phyloP scores from a whole-genome alignment of 1,139 yeast genomes.

The Hyphopichia fennica region DNA sequence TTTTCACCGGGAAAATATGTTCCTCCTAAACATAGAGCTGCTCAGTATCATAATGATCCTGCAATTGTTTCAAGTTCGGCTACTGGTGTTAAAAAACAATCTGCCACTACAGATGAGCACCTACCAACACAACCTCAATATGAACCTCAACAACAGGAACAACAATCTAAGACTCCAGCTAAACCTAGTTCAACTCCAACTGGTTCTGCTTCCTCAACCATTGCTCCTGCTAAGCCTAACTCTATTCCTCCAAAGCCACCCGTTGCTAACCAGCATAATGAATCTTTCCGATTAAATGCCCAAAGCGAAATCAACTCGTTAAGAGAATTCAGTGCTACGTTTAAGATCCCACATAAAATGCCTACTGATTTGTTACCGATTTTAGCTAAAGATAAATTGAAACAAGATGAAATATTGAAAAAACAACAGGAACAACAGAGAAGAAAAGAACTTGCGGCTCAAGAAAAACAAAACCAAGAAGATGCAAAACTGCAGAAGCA shows the following conservation, averaged over 20 bases:
- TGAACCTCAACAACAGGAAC: neutral
- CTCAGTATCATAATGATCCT: constrained; percentile 69
- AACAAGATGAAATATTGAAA: constrained; percentile 59
- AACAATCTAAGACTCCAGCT: neutral
- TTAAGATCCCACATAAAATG: constrained; percentile 71
- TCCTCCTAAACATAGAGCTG: constrained; percentile 69
- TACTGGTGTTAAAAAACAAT: constrained; percentile 10
- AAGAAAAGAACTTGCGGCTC: constrained; percentile 10
- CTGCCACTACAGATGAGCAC: neutral
- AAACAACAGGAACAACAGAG: constrained; percentile 27
- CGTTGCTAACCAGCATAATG: constrained; percentile 24
- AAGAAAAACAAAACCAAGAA: constrained; percentile 8
- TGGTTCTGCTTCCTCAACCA: constrained; percentile 5
- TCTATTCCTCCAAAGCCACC: constrained; percentile 39
- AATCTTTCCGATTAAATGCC: constrained; percentile 50
- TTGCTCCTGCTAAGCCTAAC: constrained; percentile 21
- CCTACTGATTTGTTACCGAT: constrained; percentile 80
- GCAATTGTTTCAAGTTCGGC: constrained; percentile 66
- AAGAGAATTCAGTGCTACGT: constrained; percentile 78
- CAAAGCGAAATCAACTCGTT: constrained; percentile 77
- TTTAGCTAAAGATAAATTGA: constrained; percentile 63
- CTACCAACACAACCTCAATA: constrained; percentile 2
- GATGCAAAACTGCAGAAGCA: constrained; percentile 9
- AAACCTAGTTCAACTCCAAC: constrained; percentile 1
- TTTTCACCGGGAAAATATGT: constrained; percentile 41